Base-by-base conservation (phyloP, 768 basidiomycete species). In the Terana coerulea region DNA sequence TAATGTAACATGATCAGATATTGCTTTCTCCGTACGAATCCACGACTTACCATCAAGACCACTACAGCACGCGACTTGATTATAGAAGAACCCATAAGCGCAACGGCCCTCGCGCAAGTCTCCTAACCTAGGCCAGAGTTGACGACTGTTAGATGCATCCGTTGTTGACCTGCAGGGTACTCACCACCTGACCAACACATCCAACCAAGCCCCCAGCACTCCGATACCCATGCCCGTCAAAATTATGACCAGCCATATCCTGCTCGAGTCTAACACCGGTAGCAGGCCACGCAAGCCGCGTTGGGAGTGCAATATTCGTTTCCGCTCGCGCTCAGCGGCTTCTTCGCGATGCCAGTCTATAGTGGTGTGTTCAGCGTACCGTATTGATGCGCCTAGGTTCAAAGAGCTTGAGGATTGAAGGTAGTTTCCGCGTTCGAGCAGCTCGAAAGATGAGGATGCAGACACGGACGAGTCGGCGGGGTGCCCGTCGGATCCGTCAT, bases 331-430 rank as follows among this genome's bases (percentile, higher is more conserved):
- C 66, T 86, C 84, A 2, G 74, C 68, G 14, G 77, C 75, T 54
- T 84, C 82, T 68, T 86, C 84, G 40, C 78, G 78, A 46, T 82
- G 71, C 83, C 84, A 86, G 68, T 87, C 82, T 50, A 86, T 84
- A 1, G 80, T 79, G 59, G 72, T 74, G 28, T 83, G 82, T 41
- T 86, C 83, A 50, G 71, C 64, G 59, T 86, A 84, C 22, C 42
- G 30, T 15, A 55, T 47, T 22, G 34, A 47, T 30, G 9, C 43
- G 51, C 36, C 60, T 43, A 17, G 33, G 36, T 17, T 49, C 42
- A 47, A 47, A 25, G 30, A 28, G 34, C 15, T 52, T 19, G 37
- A 35, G 33, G 36, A 14, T 33, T 36, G 29, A 39, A 51, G 26
- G 26, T 45, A 31, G 3, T 17, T 25, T 19, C 53, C 55, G 22